Percentiles rank a stretch among this genome's conserved stretches.
Conservation (phyloP, 768 basidiomycete genomes). For the Rickenella mellea region DNA sequence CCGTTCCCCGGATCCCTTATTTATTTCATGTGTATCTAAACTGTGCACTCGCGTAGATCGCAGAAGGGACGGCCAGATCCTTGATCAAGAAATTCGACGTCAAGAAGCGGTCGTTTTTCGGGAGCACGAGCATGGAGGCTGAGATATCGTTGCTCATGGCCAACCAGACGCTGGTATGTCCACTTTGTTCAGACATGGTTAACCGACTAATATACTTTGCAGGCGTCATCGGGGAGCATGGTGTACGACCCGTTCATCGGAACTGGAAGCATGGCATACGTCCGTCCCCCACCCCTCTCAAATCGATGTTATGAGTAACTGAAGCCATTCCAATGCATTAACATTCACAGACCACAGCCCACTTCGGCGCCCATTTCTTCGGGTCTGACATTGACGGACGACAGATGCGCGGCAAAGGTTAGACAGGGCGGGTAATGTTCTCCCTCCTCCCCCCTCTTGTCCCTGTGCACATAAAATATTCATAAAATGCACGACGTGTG, state of each 20-base stretch:
- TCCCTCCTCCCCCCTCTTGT: too few relatives aligned
- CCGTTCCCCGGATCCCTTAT: not conserved
- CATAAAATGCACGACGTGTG: conserved; percentile 3
- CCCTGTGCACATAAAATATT: not conserved
- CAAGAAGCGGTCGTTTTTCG: conserved; percentile 84
- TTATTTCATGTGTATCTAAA: conserved; percentile 6
- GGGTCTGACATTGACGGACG: conserved; percentile 97
- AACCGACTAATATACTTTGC: not conserved
- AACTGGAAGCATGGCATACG: conserved; percentile 87
- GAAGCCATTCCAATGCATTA: not conserved
- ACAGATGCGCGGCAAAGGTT: conserved; percentile 92
- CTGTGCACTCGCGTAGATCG: conserved; percentile 28
- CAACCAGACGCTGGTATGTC: conserved; percentile 76
- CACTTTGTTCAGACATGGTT: not conserved
- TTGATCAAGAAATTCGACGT: conserved; percentile 71
- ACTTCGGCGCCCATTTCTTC: conserved; percentile 80
- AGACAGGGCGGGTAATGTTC: too few relatives aligned
- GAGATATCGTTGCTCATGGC: conserved; percentile 95
- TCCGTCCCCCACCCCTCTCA: conserved; percentile 22
- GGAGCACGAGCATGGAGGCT: conserved; percentile 97
- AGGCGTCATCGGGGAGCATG: conserved; percentile 84
- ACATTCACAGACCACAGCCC: conserved; percentile 56
- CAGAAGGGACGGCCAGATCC: conserved; percentile 57
- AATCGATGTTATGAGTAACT: not conserved
- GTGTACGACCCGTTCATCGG: conserved; percentile 96